phyloP scores from a whole-genome alignment of 768 basidiomycete genomes.

The Fibroporia radiculosa region DNA sequence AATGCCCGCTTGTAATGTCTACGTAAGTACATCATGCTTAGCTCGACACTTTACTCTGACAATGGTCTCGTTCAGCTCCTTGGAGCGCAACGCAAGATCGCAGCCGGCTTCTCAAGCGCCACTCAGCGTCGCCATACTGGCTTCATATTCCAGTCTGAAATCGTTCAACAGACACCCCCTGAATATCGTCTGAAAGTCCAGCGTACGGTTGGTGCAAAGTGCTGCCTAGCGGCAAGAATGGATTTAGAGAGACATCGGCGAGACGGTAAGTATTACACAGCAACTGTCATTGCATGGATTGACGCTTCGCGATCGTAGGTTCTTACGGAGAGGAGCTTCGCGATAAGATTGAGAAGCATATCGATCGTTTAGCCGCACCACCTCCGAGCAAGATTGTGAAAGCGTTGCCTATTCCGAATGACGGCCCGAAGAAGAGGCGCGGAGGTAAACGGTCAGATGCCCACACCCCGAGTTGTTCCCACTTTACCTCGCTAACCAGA shows the following conservation, averaged over 20 bases:
- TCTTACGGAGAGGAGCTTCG: conserved; percentile 75
- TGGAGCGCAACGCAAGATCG: conserved; percentile 89
- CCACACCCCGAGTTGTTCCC: not conserved
- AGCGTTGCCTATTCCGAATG: conserved; percentile 89
- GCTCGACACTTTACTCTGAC: not conserved
- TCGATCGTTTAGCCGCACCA: conserved; percentile 88
- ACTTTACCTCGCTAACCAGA: conserved; percentile 2
- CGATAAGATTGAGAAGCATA: conserved; percentile 88
- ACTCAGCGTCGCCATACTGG: conserved; percentile 91
- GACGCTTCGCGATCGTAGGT: conserved; percentile 30
- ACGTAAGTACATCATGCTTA: conserved; percentile 45
- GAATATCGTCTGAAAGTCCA: conserved; percentile 92
- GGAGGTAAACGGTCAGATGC: conserved; percentile 81
- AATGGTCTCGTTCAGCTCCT: conserved; percentile 51
- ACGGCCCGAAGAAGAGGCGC: conserved; percentile 90
- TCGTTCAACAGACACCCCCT: conserved; percentile 76
- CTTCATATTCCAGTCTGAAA: conserved; percentile 91
- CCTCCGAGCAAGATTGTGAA: conserved; percentile 91
- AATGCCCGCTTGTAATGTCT: conserved; percentile 93
- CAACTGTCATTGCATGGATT: not conserved
- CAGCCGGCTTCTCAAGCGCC: conserved; percentile 83
- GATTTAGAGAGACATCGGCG: conserved; percentile 80
- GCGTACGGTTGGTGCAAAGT: conserved; percentile 89
- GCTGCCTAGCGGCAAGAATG: conserved; percentile 84
- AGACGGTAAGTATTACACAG: conserved; percentile 48